Conservation (phyloP, 2,329 filamentous ascomycete species). For the Dichotomopilus funicola region DNA sequence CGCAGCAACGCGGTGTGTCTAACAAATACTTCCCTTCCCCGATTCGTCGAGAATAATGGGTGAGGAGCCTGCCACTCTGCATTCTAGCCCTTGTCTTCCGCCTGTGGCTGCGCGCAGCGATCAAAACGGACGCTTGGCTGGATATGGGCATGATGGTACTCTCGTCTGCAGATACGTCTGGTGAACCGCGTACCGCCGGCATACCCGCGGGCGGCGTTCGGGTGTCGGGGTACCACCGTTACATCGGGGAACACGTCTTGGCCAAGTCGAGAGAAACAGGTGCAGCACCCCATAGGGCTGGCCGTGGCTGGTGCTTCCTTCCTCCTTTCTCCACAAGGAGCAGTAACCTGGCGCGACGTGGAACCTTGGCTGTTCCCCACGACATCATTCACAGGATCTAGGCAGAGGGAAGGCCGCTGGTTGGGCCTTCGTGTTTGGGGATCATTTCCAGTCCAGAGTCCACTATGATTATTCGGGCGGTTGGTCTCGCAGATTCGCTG, state of each 20-base stretch:
- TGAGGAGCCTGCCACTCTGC: not conserved
- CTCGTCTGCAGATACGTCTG: too few species aligned
- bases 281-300: slow-evolving; percentile 12
- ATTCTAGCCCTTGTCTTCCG: not conserved
- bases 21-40: not conserved
- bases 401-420: not conserved
- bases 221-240: not conserved
- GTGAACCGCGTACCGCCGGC: not conserved
- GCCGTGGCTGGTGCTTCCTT: not conserved
- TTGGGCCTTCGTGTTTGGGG: not conserved
- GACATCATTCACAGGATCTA: not conserved
- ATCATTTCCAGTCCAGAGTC: not conserved
- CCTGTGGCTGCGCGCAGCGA: not conserved
- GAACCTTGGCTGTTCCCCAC: not conserved
- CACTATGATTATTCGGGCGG: not conserved
- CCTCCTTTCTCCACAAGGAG: slow-evolving; percentile 1
- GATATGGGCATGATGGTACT: not conserved
- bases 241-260: slow-evolving; percentile 1
- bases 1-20: not conserved
- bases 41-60: not conserved
- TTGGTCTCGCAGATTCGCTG: not conserved
- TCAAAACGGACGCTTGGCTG: slow-evolving; percentile 1
- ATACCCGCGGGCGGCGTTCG: too few species aligned
- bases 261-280: slow-evolving; percentile 1
- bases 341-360: slow-evolving; percentile 1